Conservation (phyloP, 2,329 filamentous ascomycete species). For the Pseudogymnoascus sp. region DNA sequence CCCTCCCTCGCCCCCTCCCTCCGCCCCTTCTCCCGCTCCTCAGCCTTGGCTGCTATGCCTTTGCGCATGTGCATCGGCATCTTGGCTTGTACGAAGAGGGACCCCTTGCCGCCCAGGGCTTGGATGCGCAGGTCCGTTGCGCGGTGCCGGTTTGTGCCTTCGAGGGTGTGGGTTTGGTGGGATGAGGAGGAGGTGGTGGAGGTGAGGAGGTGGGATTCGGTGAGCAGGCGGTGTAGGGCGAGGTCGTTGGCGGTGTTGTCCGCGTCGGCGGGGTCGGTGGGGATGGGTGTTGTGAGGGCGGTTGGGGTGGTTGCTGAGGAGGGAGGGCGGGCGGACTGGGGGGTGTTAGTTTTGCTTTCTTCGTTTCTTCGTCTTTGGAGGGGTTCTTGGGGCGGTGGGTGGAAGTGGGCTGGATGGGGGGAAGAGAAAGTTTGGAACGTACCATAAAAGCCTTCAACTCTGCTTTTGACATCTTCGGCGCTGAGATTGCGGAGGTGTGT, state of each 20-base stretch:
- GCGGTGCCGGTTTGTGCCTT: slow-evolving; percentile 67
- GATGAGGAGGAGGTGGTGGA: slow-evolving; percentile 37
- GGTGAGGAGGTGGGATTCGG: slow-evolving; percentile 82
- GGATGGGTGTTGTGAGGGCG: slow-evolving; percentile 23
- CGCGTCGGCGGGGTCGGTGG: slow-evolving; percentile 47
- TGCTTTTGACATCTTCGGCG: slow-evolving; percentile 48
- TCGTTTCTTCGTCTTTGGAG: no score
- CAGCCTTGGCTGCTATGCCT: slow-evolving; percentile 67
- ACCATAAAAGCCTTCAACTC: slow-evolving; percentile 77
- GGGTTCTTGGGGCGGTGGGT: slow-evolving; percentile 9
- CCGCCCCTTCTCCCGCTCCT: slow-evolving; percentile 58
- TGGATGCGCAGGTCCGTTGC: slow-evolving; percentile 78
- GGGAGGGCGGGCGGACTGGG: not conserved
- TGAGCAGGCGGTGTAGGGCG: slow-evolving; percentile 79
- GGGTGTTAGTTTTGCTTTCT: slow-evolving; percentile 6
- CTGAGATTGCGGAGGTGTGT: slow-evolving; percentile 26
- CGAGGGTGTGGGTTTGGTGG: slow-evolving; percentile 13
- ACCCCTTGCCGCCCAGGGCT: slow-evolving; percentile 67
- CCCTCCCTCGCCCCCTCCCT: slow-evolving; percentile 79
- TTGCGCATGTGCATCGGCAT: slow-evolving; percentile 85
- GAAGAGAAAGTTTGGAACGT: slow-evolving; percentile 10
- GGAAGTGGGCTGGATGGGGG: not conserved
- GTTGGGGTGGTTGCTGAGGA: slow-evolving; percentile 19
- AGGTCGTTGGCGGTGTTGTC: slow-evolving; percentile 83
- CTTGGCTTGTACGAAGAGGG: slow-evolving; percentile 67